A percentile compares a stretch with the other conserved stretches of the same genome.
Evolutionary conservation across 441 rosid species (phyloP).

Genomic region (Aquilaria agallochum): DNA sequence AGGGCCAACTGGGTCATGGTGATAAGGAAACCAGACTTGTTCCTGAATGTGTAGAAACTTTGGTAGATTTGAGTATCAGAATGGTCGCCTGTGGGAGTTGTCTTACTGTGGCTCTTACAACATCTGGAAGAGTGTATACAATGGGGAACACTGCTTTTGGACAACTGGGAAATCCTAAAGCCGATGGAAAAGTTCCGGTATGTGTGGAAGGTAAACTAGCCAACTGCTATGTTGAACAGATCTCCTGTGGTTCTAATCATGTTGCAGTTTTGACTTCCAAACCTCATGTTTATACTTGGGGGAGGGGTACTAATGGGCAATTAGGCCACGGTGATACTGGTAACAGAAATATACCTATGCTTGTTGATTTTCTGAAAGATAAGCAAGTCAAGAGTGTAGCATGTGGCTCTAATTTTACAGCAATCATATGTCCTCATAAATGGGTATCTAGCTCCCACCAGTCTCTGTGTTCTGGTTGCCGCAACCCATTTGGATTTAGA

Average conservation of each 20-base stretch:
- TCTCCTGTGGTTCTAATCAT: conserved; percentile 83
- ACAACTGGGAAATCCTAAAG: conserved; percentile 63
- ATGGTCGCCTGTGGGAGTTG: conserved; percentile 73
- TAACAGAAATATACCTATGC: conserved; percentile 56
- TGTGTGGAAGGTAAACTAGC: conserved; percentile 61
- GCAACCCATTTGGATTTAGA: conserved; percentile 69
- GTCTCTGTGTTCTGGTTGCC: conserved; percentile 76
- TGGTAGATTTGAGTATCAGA: conserved; percentile 42
- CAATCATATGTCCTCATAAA: conserved; percentile 74
- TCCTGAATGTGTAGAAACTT: conserved; percentile 54
- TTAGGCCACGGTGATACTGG: conserved; percentile 77
- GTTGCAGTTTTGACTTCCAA: conserved; percentile 75
- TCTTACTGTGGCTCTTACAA: conserved; percentile 75
- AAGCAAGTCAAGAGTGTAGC: conserved; percentile 69
- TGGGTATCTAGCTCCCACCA: conserved; percentile 70
- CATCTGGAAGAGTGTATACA: conserved; percentile 78
- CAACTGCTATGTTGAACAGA: conserved; percentile 58
- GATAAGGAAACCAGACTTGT: conserved; percentile 59
- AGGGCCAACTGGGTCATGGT: conserved; percentile 78
- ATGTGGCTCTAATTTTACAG: conserved; percentile 78
- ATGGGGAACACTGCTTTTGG: conserved; percentile 79
- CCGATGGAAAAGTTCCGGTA: conserved; percentile 55
- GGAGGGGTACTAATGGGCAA: conserved; percentile 79
- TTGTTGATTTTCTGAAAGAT: conserved; percentile 63
- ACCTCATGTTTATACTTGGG: conserved; percentile 83